Evolutionary conservation across 2,329 filamentous ascomycete species (phyloP), one percentile per base, ranked within the genome.

Genomic region (Penicillium corylophilum): DNA sequence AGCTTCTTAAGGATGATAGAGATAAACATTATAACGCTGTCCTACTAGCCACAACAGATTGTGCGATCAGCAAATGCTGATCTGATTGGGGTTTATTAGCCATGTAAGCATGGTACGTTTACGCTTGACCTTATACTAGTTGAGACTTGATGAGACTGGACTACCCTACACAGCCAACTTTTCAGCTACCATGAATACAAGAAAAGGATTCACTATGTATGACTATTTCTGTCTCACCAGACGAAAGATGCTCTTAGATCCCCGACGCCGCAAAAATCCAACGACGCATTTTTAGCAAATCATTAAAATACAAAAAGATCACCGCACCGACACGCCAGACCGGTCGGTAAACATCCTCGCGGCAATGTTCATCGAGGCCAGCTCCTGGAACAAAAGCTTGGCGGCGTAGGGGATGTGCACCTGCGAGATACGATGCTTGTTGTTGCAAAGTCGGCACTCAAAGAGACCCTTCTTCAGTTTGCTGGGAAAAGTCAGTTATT

Each of bases 361-460:
- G 10, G 94, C 93, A 72, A 99, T 97, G 74, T 97, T 97, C 94
- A 99, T 99, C 44, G 91, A 87, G 69, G 92, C 90, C 62, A 99
- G 79, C 78, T 99, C 94, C 78, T 99, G 94, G 86, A 99, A 99
- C 45, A 99, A 84, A 44, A 99, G 81, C 79, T 99, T 99, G 55
- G 94, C 94, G 2, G 94, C 94, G 70, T 99, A 99, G 0, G 94
- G 94, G 60, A 99, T 95, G 71, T 97, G 90, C 50, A 99, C 88
- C 74, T 99, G 94, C 5, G 93, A 94, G 72, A 99, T 97, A 78
- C 90, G 91, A 58, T 93, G 96, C 83, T 97, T 97, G 81, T 99
- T 99, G 79, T 95, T 94, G 83, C 94, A 99, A 29, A 94, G 90
- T 50, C 94, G 85, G 75, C 94, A 99, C 74, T 97, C 93, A 70